Percentiles rank a stretch among this genome's conserved stretches.
These are phyloP conservation scores for Cercospora beticola DNA, from an alignment of 2,329 filamentous ascomycete species.

Conservation along the genomic window DNA sequence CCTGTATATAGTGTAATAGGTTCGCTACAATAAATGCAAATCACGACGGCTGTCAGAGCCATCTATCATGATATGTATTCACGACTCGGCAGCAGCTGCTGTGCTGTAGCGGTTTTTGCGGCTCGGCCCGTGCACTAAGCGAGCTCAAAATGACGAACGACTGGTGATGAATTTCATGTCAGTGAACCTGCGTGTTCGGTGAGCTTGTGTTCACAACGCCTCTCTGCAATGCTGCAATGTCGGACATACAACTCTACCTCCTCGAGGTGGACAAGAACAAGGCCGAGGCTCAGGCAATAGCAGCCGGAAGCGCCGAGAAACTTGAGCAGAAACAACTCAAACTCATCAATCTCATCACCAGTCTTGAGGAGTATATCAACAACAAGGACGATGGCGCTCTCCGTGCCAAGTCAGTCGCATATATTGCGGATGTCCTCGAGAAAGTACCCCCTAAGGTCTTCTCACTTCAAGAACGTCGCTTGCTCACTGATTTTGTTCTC, in stretches of 20 bases:
- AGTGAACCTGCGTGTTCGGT: not conserved
- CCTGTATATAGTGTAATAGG: conserved; percentile 28
- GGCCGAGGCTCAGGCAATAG: conserved; percentile 46
- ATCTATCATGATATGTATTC: not conserved
- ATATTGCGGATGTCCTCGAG: conserved; percentile 52
- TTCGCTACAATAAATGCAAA: conserved; percentile 17
- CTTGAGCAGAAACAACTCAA: conserved; percentile 61
- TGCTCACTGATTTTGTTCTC: conserved; percentile 64
- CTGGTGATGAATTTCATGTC: not conserved
- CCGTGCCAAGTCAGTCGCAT: conserved; percentile 58
- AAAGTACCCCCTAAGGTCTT: conserved; percentile 56
- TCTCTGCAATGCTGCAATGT: conserved; percentile 43
- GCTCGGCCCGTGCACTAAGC: not conserved
- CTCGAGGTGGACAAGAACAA: conserved; percentile 52
- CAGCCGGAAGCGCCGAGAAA: conserved; percentile 46
- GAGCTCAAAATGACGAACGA: conserved; percentile 5
- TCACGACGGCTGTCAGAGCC: not conserved
- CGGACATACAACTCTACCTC: conserved; percentile 54
- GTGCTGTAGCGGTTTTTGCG: not conserved
- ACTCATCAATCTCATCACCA: conserved; percentile 62
- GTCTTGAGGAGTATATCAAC: conserved; percentile 65
- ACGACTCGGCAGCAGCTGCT: not conserved
- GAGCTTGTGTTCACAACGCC: not conserved
- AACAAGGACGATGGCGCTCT: conserved; percentile 59
- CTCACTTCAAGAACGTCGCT: conserved; percentile 59